phyloP scores from a whole-genome alignment of 495 filamentous ascomycete species.

The Extremus antarcticus region DNA sequence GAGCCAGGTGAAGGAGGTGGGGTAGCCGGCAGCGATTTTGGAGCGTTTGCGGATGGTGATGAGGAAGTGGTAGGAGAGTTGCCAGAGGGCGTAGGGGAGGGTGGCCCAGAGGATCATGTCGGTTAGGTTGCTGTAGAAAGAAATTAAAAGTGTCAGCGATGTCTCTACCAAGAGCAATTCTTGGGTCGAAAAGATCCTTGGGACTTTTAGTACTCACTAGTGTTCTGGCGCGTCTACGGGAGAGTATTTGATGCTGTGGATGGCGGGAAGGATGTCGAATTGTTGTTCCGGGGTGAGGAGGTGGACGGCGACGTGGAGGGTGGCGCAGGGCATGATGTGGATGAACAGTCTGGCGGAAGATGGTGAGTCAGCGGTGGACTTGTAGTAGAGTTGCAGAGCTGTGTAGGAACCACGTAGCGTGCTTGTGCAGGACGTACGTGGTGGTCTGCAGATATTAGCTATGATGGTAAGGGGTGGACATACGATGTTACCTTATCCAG shows the following conservation, averaged over 20 bases:
- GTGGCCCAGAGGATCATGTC: constrained; percentile 93
- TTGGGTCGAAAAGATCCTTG: too few species aligned
- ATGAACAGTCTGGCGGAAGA: constrained; percentile 65
- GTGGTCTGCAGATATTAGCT: too few species aligned
- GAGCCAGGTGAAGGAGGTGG: constrained; percentile 96
- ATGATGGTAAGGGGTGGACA: constrained; percentile 11
- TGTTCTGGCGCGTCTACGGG: constrained; percentile 57
- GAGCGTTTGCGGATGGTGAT: constrained; percentile 86
- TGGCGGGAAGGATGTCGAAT: constrained; percentile 67
- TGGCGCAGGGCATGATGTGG: constrained; percentile 94
- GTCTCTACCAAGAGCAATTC: too few species aligned
- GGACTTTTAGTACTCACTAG: too few species aligned
- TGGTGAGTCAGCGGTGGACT: too few species aligned
- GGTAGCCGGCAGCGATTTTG: constrained; percentile 90
- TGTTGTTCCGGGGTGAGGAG: constrained; percentile 55
- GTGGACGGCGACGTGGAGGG: constrained; percentile 85
- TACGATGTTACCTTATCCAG: constrained; percentile 89
- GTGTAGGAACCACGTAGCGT: too few species aligned
- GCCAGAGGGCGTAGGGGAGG: constrained; percentile 85
- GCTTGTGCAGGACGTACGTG: too few species aligned
- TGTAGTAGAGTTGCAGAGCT: too few species aligned
- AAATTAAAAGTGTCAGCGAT: too few species aligned
- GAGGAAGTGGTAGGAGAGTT: constrained; percentile 79
- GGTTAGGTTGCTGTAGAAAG: constrained; percentile 51
- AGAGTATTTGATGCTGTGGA: constrained; percentile 71